Conservation (phyloP, 2,329 filamentous ascomycete species). For the Rhinocladiella mackenziei region DNA sequence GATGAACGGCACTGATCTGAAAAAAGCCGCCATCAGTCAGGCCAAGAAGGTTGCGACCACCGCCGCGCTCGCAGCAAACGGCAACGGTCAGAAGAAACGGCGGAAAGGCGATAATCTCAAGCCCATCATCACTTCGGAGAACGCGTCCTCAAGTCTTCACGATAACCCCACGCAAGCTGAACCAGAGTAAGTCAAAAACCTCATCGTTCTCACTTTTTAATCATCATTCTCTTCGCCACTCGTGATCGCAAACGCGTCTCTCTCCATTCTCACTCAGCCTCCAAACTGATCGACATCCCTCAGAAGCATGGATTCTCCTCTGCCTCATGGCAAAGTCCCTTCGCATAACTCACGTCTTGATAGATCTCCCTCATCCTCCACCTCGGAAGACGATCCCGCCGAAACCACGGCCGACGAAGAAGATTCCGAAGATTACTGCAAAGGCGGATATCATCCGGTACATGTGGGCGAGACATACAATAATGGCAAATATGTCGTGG, state of each 20-base stretch:
- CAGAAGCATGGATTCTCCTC: slow-evolving; percentile 36
- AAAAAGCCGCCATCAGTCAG: slow-evolving; percentile 62
- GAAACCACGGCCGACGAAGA: slow-evolving; percentile 97
- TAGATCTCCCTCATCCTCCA: slow-evolving; percentile 72
- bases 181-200: slow-evolving; percentile 26
- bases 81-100: slow-evolving; percentile 60
- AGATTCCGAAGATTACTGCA: slow-evolving; percentile 98
- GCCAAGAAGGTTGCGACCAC: slow-evolving; percentile 59
- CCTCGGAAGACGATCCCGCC: slow-evolving; percentile 69
- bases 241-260: slow-evolving; percentile 11
- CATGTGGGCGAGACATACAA: slow-evolving; percentile 95
- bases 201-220: slow-evolving; percentile 3
- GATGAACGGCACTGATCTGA: slow-evolving; percentile 63
- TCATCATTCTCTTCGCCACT: slow-evolving; percentile 5
- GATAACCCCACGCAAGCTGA: slow-evolving; percentile 40
- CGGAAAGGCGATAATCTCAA: slow-evolving; percentile 62
- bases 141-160: slow-evolving; percentile 30
- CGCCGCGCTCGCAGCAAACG: slow-evolving; percentile 46
- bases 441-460: slow-evolving; percentile 96
- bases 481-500: slow-evolving; percentile 91
- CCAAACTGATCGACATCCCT: slow-evolving; percentile 25
- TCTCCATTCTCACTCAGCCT: slow-evolving; percentile 11
- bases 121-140: slow-evolving; percentile 63
- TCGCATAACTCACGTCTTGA: slow-evolving; percentile 55
- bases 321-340: slow-evolving; percentile 42